A percentile compares a stretch with the other conserved stretches of the same genome.
Evolutionary conservation across 73 alveolate genomes (phyloP).

Genomic region (Tetrahymena elliotti): DNA sequence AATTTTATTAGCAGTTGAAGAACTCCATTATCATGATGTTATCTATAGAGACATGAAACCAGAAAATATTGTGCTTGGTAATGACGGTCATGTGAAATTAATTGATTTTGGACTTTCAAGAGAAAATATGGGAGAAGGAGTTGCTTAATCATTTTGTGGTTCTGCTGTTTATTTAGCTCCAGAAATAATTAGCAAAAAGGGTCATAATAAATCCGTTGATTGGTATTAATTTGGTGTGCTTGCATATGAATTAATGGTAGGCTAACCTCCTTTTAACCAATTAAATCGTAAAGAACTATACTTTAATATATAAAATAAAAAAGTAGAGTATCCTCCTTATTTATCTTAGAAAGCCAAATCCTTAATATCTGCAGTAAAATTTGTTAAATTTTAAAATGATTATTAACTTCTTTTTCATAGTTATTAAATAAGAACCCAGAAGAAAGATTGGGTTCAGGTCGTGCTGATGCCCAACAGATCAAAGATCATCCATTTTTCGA

Average conservation of each 20-base stretch:
- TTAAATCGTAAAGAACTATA: slow-evolving; percentile 21
- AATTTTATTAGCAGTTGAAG: slow-evolving; percentile 74
- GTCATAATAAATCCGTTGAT: slow-evolving; percentile 88
- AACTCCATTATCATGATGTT: slow-evolving; percentile 74
- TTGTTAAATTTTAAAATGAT: slow-evolving; percentile 24
- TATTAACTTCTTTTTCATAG: slow-evolving; percentile 35
- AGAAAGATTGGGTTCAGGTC: slow-evolving; percentile 81
- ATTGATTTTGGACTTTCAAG: slow-evolving; percentile 89
- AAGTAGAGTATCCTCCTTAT: slow-evolving; percentile 45
- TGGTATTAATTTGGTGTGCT: slow-evolving; percentile 90
- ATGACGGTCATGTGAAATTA: slow-evolving; percentile 78
- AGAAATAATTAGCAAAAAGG: slow-evolving; percentile 79
- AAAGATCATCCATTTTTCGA: slow-evolving; percentile 86
- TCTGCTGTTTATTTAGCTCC: slow-evolving; percentile 91
- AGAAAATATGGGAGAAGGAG: slow-evolving; percentile 67
- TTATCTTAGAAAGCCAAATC: slow-evolving; percentile 40
- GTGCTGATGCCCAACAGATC: slow-evolving; percentile 75
- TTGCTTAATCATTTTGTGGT: slow-evolving; percentile 85
- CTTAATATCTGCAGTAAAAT: slow-evolving; percentile 10
- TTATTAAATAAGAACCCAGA: slow-evolving; percentile 80
- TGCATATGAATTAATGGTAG: slow-evolving; percentile 80
- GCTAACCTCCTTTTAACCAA: slow-evolving; percentile 69
- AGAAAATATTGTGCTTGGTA: slow-evolving; percentile 80
- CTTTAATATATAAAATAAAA: slow-evolving; percentile 69
- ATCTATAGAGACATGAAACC: slow-evolving; percentile 88